Evolutionary conservation across 345 rosid species (phyloP), one percentile per base, ranked within the genome.

Genomic region (Syzygium aromaticum): DNA sequence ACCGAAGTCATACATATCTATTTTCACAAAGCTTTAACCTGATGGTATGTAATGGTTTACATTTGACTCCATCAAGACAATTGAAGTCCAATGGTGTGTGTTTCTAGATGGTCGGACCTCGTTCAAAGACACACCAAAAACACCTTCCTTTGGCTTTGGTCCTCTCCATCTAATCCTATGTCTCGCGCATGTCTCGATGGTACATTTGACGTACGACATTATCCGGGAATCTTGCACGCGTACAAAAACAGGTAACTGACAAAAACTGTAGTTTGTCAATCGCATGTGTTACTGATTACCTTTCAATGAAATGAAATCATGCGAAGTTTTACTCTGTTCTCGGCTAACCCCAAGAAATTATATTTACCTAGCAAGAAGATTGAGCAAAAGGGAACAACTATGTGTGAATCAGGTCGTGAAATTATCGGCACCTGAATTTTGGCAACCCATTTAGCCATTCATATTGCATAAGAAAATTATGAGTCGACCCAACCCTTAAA

Each of bases 291-390:
- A 19, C 19, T 3, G 4, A 54, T 21, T 54, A 17, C 25, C 10
- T 21, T 54, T 7, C 3, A 54, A 2, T 7, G 25, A 54, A 54
- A 54, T 54, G 57, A 54, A 54, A 54, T 54, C 11, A 53, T 7
- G 19, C 0, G 0, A 54, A 0, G 25, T 1, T 5, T 54, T 3
- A 0, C 57, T 54, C 21, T 54, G 7, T 51, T 51, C 51, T 54
- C 3, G 3, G 1, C 23, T 54, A 19, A 16, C 3, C 7, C 57
- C 23, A 19, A 17, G 57, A 54, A 54, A 54, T 19, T 2, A 54
- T 54, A 16, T 54, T 54, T 54, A 54, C 7, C 57, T 19, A 2
- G 0, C 21, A 2, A 54, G 25, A 54, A 54, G 11, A 54, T 54
- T 21, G 57, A 21, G 61, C 5, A 25, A 57, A 25, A 57, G 7